phyloP scores from a whole-genome alignment of 2,329 filamentous ascomycete species.

The Aurifilum marmelostoma region DNA sequence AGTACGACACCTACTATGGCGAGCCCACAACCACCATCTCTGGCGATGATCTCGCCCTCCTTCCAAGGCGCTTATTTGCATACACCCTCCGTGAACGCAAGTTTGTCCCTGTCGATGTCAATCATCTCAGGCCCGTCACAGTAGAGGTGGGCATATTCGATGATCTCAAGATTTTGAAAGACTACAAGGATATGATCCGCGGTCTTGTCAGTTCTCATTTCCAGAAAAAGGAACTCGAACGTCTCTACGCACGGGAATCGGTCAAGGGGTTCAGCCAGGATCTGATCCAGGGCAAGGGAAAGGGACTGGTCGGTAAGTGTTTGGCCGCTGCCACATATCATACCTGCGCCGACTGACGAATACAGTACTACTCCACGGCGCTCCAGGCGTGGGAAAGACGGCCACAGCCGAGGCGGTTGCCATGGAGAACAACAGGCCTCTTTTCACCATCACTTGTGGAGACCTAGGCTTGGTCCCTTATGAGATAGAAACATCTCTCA shows the following conservation, averaged over 20 bases:
- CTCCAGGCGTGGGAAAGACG: conserved; percentile 44
- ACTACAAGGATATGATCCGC: conserved; percentile 21
- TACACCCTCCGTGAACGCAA: conserved; percentile 22
- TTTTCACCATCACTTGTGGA: conserved; percentile 38
- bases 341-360: neutral
- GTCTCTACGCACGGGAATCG: neutral
- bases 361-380: conserved; percentile 39
- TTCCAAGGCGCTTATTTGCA: conserved; percentile 19
- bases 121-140: conserved; percentile 13
- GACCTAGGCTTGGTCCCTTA: conserved; percentile 36
- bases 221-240: conserved; percentile 20
- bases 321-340: too few species aligned
- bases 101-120: conserved; percentile 21
- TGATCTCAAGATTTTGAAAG: conserved; percentile 14
- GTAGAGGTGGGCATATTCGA: conserved; percentile 15
- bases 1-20: neutral
- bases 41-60: conserved; percentile 16
- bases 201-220: conserved; percentile 20
- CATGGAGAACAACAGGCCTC: conserved; percentile 36
- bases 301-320: conserved; percentile 36
- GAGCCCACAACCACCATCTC: conserved; percentile 9
- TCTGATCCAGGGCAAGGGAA: conserved; percentile 37
- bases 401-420: conserved; percentile 44
- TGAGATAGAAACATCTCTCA: conserved; percentile 36
- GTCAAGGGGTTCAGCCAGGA: conserved; percentile 13